Evolutionary conservation across 2,329 filamentous ascomycete species (phyloP), one percentile per base, ranked within the genome.

Genomic region (Dactylellina sp.): DNA sequence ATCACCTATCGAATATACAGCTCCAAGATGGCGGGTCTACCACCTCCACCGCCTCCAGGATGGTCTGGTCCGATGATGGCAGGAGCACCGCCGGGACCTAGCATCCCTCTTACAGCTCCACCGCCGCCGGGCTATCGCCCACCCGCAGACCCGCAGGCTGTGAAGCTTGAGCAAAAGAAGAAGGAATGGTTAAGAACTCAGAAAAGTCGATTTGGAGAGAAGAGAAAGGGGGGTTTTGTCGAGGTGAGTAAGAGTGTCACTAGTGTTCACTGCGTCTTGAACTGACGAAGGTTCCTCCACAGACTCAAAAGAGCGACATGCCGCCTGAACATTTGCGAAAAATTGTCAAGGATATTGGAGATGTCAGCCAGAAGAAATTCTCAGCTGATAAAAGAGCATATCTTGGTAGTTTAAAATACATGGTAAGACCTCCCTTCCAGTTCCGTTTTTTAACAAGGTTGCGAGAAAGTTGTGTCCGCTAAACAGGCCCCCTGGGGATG

Each of bases 331-430:
- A 99, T 87, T 81, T 99, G 81, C 92, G 96, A 78, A 99, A 99
- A 84, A 97, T 98, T 76, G 94, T 99, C 71, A 93, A 91, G 81
- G 95, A 99, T 82, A 99, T 99, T 80, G 96, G 96, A 78, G 95
- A 99, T 85, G 94, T 99, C 56, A 98, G 94, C 61, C 96, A 99
- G 82, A 98, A 97, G 85, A 98, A 97, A 82, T 99, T 97, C 84
- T 97, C 92, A 77, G 97, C 91, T 80, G 95, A 99, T 84, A 99
- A 99, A 86, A 88, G 95, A 78, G 97, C 93, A 82, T 99, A 99
- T 81, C 86, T 99, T 52, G 96, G 96, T 76, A 95, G 96, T 35
- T 83, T 99, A 76, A 99, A 99, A 83, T 99, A 97, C 83, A 99
- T 99, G 95, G 78, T 79, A 74, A 75, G 77, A 44, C 56, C 46